Percentiles rank a stretch among this genome's conserved stretches.
Conservation (phyloP, 208 protist species). For the Trypanosoma avium region DNA sequence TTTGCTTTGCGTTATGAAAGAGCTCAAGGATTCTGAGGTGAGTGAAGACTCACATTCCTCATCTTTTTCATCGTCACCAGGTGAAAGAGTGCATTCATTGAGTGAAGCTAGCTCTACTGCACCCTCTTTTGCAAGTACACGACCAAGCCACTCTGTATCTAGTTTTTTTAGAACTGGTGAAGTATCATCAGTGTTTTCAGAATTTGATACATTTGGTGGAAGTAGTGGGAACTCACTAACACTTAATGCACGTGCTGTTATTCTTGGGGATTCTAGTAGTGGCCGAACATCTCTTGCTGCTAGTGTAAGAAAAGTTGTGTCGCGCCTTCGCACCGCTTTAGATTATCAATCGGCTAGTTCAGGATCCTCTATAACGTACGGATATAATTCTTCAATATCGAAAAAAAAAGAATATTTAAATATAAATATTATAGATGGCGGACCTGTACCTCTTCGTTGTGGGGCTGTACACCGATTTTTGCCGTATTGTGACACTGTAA, state of each 20-base stretch:
- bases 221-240: too few relatives aligned
- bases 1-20: too few relatives aligned
- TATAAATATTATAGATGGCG: conserved; percentile 18
- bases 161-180: not conserved
- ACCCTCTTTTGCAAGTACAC: not conserved
- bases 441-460: conserved; percentile 10
- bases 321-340: conserved; percentile 1
- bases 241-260: conserved; percentile 4
- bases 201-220: too few relatives aligned
- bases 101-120: not conserved
- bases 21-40: too few relatives aligned
- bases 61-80: not conserved
- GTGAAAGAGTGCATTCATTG: not conserved
- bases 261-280: conserved; percentile 25
- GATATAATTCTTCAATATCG: conserved; percentile 2
- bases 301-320: conserved; percentile 14
- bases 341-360: conserved; percentile 15
- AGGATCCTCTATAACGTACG: conserved; percentile 9
- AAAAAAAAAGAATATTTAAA: conserved; percentile 5
- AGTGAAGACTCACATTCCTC: not conserved
- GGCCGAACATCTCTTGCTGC: conserved; percentile 24
- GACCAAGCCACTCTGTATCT: not conserved
- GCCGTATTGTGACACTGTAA: conserved; percentile 14
- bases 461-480: conserved; percentile 13
- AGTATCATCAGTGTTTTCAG: too few relatives aligned